A percentile compares a stretch with the other conserved stretches of the same genome.
Evolutionary conservation across 2,329 filamentous ascomycete genomes (phyloP).

Genomic region (Fonsecaea pugnacius): DNA sequence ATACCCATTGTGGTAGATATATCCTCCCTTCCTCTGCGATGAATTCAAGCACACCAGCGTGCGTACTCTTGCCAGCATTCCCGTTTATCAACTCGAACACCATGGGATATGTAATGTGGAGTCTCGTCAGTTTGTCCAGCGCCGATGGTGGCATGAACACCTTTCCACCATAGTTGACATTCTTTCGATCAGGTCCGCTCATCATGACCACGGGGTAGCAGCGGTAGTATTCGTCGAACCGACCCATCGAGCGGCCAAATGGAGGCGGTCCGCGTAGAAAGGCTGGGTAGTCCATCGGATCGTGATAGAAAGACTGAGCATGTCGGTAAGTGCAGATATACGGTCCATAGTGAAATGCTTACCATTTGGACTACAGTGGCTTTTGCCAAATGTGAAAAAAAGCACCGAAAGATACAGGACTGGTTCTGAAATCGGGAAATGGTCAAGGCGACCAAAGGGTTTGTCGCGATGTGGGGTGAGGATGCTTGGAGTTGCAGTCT

Average conservation of each 20-base stretch:
- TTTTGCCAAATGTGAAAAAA: background rate
- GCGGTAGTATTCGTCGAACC: slow-evolving; percentile 98
- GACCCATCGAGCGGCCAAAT: slow-evolving; percentile 61
- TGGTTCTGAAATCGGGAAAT: background rate
- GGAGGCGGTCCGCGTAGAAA: slow-evolving; percentile 53
- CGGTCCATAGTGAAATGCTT: background rate
- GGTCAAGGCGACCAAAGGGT: background rate
- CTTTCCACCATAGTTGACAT: slow-evolving; percentile 95
- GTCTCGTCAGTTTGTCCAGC: slow-evolving; percentile 90
- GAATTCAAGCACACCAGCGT: slow-evolving; percentile 95
- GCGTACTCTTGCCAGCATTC: slow-evolving; percentile 75
- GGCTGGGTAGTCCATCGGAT: slow-evolving; percentile 56
- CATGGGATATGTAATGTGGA: slow-evolving; percentile 97
- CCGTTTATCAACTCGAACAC: slow-evolving; percentile 96
- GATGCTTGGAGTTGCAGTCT: background rate
- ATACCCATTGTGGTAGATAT: slow-evolving; percentile 92
- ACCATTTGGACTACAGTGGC: slow-evolving; percentile 23
- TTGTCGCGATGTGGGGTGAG: background rate
- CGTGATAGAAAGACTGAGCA: slow-evolving; percentile 43
- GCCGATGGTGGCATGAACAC: slow-evolving; percentile 96
- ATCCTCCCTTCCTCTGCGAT: slow-evolving; percentile 96
- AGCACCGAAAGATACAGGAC: background rate
- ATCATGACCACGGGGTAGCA: slow-evolving; percentile 97
- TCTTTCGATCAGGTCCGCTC: slow-evolving; percentile 82
- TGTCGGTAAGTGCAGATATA: background rate